Conservation (phyloP, 2,329 filamentous ascomycete genomes). For the Aspergillus ibericus region DNA sequence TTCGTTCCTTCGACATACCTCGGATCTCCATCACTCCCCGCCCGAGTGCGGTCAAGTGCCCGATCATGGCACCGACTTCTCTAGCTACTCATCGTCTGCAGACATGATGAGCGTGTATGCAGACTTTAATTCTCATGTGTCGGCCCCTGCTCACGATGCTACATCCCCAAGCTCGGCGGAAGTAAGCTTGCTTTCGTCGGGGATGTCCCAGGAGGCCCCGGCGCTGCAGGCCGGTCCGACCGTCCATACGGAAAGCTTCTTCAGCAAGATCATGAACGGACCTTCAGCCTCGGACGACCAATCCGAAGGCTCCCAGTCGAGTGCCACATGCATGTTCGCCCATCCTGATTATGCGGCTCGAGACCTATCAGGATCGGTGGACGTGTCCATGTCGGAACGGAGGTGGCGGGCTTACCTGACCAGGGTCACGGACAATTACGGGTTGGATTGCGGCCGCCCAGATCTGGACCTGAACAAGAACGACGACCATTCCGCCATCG, state of each 20-base stretch:
- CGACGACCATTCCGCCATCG: conserved; percentile 68
- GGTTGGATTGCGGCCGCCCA: conserved; percentile 68
- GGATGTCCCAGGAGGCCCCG: neutral
- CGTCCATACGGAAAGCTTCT: conserved; percentile 13
- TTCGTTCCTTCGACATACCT: conserved; percentile 38
- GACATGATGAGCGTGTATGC: conserved; percentile 3
- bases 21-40: conserved; percentile 28
- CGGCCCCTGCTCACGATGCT: conserved; percentile 8
- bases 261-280: conserved; percentile 13
- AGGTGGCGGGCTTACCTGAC: conserved; percentile 36
- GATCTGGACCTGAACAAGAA: conserved; percentile 72
- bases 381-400: conserved; percentile 22
- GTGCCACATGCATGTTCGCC: neutral
- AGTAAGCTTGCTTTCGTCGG: conserved; percentile 9
- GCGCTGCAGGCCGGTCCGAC: neutral
- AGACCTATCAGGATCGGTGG: neutral
- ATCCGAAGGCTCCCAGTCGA: neutral
- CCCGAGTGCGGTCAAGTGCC: neutral
- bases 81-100: neutral
- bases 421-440: conserved; percentile 54
- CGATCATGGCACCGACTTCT: neutral
- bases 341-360: neutral
- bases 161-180: conserved; percentile 12
- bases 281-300: neutral
- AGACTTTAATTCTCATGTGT: conserved; percentile 5